A percentile compares a stretch with the other conserved stretches of the same genome.
Evolutionary conservation across 345 rosid genomes (phyloP).

Genomic region (Rhizophora mangle): DNA sequence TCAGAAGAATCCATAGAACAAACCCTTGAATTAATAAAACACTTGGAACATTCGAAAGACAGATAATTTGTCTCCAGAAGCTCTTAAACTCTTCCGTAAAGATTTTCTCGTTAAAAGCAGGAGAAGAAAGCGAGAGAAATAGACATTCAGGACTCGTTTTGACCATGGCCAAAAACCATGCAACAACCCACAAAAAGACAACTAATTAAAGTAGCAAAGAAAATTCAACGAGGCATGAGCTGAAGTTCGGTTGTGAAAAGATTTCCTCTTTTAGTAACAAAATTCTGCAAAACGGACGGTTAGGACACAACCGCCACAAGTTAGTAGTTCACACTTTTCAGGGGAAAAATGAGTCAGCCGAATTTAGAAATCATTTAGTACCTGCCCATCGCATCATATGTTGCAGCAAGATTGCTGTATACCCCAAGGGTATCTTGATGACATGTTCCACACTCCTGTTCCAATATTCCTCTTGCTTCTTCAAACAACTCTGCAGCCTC

Average conservation of each 20-base stretch:
- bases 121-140: neutral
- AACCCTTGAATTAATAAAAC: no score
- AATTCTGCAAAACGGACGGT: neutral
- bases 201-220: no score
- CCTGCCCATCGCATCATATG: constrained; percentile 99
- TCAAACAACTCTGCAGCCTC: constrained; percentile 94
- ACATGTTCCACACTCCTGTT: constrained; percentile 89
- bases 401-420: constrained; percentile 97
- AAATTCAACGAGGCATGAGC: neutral
- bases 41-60: no score
- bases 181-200: neutral
- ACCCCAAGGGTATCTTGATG: constrained; percentile 97
- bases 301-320: neutral
- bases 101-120: neutral
- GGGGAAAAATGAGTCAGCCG: neutral
- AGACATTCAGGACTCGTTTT: neutral
- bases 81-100: neutral
- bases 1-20: neutral
- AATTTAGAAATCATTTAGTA: constrained; percentile 27
- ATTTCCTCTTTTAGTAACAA: neutral
- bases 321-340: constrained; percentile 2
- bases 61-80: neutral
- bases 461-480: constrained; percentile 84
- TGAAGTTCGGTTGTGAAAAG: neutral
- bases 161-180: neutral